Base-by-base conservation (phyloP, 2,329 filamentous ascomycete species). In the Parastagonospora nodorum region DNA sequence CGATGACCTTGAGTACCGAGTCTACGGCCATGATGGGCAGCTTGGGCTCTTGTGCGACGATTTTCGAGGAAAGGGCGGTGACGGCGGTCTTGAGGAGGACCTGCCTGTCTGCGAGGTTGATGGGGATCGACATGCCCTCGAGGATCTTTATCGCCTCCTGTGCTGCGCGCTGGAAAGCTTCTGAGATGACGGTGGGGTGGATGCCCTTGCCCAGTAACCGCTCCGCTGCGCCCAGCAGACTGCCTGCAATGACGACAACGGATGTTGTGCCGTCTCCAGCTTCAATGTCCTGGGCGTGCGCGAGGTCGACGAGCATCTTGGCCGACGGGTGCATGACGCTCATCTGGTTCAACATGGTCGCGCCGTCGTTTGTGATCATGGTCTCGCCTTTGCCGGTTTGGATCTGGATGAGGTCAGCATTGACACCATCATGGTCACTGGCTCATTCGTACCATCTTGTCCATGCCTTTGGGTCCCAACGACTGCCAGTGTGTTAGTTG, bases 261-360 rank as follows among this genome's bases (percentile, higher is more conserved):
- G 93, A 97, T 31, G 94, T 99, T 49, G 94, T 99, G 68, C 94
- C 95, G 75, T 99, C 94, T 78, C 94, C 94, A 58, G 94, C 94
- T 77, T 99, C 94, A 55, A 99, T 92, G 80, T 99, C 94, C 76
- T 99, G 94, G 61, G 94, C 94, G 63, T 94, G 90, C 68, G 93
- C 95, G 57, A 99, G 84, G 76, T 99, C 92, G 69, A 99, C 94
- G 63, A 99, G 83, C 94, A 99, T 99, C 81, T 96, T 97, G 44
- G 94, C 94, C 42, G 95, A 96, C n/a, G 94, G 94, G 74, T 99
- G 94, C 88, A 99, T 92, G 63, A 99, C 94, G 61, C 90, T 89
- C 94, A 99, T 97, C 81, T 93, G 93, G 80, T 90, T 96, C 72
- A 99, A 80, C 93, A 99, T 99, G 50, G 94, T 99, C 80, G 95